These are phyloP conservation scores for Penicillium flavigenum DNA, from an alignment of 495 filamentous ascomycete genomes.

Conservation along the genomic window DNA sequence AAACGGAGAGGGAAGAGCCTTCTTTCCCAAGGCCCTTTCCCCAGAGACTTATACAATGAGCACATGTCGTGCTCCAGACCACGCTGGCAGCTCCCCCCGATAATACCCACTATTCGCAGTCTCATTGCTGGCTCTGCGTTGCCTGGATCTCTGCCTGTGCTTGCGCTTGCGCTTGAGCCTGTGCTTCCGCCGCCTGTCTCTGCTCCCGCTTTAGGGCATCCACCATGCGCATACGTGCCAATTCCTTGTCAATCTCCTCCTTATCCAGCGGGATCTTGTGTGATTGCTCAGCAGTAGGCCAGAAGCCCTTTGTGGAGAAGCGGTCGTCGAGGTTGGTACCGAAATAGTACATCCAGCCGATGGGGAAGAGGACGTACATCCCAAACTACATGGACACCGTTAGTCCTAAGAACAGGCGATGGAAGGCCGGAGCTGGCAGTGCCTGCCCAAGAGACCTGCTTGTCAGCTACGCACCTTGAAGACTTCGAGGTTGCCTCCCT, in stretches of 20 bases:
- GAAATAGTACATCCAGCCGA: constrained; percentile 99
- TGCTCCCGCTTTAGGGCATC: constrained; percentile 46
- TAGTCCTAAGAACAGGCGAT: background rate
- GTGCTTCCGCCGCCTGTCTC: constrained; percentile 51
- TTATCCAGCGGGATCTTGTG: constrained; percentile 85
- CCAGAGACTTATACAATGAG: background rate
- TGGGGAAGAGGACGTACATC: constrained; percentile 97
- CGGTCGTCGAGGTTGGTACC: constrained; percentile 94
- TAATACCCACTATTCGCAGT: too few species aligned
- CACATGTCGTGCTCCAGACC: background rate
- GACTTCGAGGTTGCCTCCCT: constrained; percentile 90
- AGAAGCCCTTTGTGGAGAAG: constrained; percentile 88
- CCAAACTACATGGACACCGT: constrained; percentile 64
- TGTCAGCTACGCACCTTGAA: constrained; percentile 68
- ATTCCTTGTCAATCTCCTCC: constrained; percentile 80
- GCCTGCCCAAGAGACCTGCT: background rate
- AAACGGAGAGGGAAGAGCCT: background rate
- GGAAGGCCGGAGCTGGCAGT: background rate
- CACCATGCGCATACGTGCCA: constrained; percentile 64
- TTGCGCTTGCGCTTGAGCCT: constrained; percentile 37
- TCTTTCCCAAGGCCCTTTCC: background rate
- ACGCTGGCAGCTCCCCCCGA: background rate
- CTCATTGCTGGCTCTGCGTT: constrained; percentile 13
- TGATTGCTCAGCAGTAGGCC: constrained; percentile 81
- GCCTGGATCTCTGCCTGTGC: constrained; percentile 20